Conservation (phyloP, 169 alveolate species). For the Toxoplasma gondii region DNA sequence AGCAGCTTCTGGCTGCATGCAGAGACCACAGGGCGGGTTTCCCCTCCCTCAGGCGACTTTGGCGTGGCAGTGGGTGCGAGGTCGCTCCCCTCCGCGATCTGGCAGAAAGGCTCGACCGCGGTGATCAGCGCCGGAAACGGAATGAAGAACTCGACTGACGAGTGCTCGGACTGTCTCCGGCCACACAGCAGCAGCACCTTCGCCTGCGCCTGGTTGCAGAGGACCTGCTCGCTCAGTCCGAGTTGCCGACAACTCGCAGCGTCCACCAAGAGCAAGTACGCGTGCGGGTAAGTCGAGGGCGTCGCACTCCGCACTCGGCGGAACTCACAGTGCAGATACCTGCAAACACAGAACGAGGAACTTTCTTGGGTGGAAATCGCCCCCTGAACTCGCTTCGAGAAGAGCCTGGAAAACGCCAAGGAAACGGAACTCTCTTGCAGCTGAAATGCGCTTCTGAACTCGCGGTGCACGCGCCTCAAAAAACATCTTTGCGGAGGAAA, state of each 20-base stretch:
- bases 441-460: too few relatives aligned
- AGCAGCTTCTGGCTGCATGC: constrained; percentile 15
- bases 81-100: neutral
- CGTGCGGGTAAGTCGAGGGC: constrained; percentile 19
- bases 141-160: constrained; percentile 26
- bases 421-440: too few relatives aligned
- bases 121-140: neutral
- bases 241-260: constrained; percentile 22
- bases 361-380: neutral
- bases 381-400: neutral
- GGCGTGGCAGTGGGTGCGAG: neutral
- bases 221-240: neutral
- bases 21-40: neutral
- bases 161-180: constrained; percentile 11
- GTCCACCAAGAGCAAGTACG: constrained; percentile 39
- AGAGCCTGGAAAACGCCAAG: neutral
- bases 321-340: constrained; percentile 36
- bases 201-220: neutral
- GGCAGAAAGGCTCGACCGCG: neutral
- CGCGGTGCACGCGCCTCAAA: too few relatives aligned
- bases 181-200: neutral
- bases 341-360: neutral
- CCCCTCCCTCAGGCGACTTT: neutral
- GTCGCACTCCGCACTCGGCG: constrained; percentile 30
- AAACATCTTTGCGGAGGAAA: too few relatives aligned